Evolutionary conservation across 2,329 filamentous ascomycete genomes (phyloP).

Genomic region (Penicillium glabrum): DNA sequence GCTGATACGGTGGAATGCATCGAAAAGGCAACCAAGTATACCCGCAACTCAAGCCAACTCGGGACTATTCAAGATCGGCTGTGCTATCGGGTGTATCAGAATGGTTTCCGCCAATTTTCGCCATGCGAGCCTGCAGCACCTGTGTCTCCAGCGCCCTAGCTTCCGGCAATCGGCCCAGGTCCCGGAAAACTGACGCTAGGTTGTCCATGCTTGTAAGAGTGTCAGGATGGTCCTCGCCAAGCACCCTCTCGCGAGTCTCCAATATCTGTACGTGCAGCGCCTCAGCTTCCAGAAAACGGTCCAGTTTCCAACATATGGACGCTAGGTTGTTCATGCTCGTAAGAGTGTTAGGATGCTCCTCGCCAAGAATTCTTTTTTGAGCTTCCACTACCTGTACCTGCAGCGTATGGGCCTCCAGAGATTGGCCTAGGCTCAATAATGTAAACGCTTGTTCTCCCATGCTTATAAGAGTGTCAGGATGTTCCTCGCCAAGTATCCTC

Average conservation of each 20-base stretch:
- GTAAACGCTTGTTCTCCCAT: not conserved
- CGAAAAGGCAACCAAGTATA: too few relatives aligned
- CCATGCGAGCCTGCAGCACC: not conserved
- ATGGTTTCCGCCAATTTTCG: not conserved
- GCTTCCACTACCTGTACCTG: not conserved
- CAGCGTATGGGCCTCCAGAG: not conserved
- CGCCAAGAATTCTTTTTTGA: not conserved
- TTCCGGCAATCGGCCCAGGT: not conserved
- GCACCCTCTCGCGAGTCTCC: not conserved
- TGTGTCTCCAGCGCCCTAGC: not conserved
- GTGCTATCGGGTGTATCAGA: not conserved
- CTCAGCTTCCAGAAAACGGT: not conserved
- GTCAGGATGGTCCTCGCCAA: not conserved
- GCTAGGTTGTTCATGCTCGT: not conserved
- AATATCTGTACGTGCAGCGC: not conserved
- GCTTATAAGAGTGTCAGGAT: not conserved
- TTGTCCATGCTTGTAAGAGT: not conserved
- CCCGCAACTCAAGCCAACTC: too few relatives aligned
- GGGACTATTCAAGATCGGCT: too few relatives aligned
- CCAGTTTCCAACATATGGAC: not conserved
- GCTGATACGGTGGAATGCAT: too few relatives aligned
- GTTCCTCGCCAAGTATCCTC: not conserved
- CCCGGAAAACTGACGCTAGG: not conserved
- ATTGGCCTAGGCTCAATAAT: not conserved
- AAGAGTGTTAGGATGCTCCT: not conserved